Evolutionary conservation across 192 early-diverging fungal species (phyloP), one percentile per base, ranked within the genome.

Genomic region (Rhizoclosmatium globosum): DNA sequence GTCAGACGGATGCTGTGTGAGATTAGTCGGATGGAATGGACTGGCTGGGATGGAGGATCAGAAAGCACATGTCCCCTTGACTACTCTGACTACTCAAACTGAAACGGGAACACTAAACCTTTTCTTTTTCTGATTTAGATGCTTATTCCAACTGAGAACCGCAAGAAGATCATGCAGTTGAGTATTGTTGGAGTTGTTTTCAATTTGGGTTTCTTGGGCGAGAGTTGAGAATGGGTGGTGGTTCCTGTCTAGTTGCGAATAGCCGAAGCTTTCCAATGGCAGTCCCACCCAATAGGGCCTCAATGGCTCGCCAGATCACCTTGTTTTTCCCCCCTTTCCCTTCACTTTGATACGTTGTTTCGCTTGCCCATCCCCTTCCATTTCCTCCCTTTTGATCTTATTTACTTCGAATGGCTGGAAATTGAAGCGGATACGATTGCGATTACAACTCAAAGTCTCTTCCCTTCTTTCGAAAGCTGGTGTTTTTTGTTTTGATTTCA

Each of bases 141-240:
- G 97, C 94, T 96, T 85, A 97, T 99, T 89, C 92, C 94, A 82
- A 96, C 95, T 88, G 87, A 94, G 86, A 97, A 99, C 93, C 91
- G 96, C 87, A 97, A 95, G 94, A 84, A 83, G 86, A 96, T 98
- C 90, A 96, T 96, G 94, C 94, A 96, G 89, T 90, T 53, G 76
- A 75, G 85, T 77, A 68, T 59, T 57, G 1, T 45, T 45, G 31
- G 43, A 71, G 43, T 44, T 50, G 42, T 41, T 66, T 72, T 31
- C 4, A 17, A 46, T 57, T 31, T 64, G 45, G 38, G 75, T 23
- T 42, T 61, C 66, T 50, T 64, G 62, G 68, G 71, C 66, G 64
- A 79, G 74, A 72, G 62, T 56, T 75, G 41, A 47, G 82, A 77
- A 74, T 73, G 61, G 67, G 79, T 62, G 72, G 42, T 41, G 31